Conservation (phyloP, 1,284 basidiomycete genomes). For the Ganoderma boninense region DNA sequence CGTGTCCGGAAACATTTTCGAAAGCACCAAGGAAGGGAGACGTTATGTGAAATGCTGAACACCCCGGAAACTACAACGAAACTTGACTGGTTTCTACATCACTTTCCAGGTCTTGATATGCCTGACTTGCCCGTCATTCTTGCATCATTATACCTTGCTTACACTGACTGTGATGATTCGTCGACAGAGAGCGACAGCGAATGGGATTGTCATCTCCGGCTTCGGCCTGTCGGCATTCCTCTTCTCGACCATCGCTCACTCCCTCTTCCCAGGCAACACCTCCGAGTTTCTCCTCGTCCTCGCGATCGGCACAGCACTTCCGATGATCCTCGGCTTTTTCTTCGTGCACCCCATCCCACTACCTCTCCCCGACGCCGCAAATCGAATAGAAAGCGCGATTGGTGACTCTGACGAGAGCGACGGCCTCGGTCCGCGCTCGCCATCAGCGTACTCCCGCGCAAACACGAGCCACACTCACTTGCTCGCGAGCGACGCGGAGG, state of each 20-base stretch:
- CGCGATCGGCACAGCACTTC: constrained; percentile 72
- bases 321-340: constrained; percentile 74
- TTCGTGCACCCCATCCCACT: constrained; percentile 68
- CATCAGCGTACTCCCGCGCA: constrained; percentile 38
- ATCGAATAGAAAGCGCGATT: constrained; percentile 29
- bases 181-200: constrained; percentile 72
- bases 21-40: too few species aligned
- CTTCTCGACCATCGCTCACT: constrained; percentile 75
- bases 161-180: background rate
- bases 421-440: constrained; percentile 26
- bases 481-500: constrained; percentile 35
- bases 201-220: constrained; percentile 81
- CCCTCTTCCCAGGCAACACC: constrained; percentile 75
- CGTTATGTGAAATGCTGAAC: too few species aligned
- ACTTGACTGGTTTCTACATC: too few species aligned
- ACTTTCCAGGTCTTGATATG: too few species aligned
- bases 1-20: too few species aligned
- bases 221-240: constrained; percentile 87
- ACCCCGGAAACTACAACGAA: too few species aligned
- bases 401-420: constrained; percentile 28
- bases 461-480: constrained; percentile 41
- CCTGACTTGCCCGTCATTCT: too few species aligned
- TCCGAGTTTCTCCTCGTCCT: constrained; percentile 76
- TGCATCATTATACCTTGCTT: too few species aligned
- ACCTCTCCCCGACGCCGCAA: constrained; percentile 37